Evolutionary conservation across 139 green algal genomes (phyloP).

Genomic region (Coelastrella sp.): DNA sequence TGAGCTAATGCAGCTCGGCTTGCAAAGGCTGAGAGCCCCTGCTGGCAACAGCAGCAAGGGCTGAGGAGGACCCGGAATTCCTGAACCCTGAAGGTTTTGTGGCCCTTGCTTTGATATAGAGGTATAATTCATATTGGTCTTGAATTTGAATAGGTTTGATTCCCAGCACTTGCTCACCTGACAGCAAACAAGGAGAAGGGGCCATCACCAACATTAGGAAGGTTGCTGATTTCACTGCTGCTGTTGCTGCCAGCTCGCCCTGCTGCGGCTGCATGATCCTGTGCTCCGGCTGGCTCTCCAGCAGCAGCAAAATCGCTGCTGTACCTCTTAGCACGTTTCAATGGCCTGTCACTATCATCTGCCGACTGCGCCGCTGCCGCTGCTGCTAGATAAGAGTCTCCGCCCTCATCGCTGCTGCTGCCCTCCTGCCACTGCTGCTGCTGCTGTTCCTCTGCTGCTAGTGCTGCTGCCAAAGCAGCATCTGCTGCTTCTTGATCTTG

Average conservation of each 20-base stretch:
- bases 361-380: background rate
- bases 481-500: constrained; percentile 21
- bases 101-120: too few species aligned
- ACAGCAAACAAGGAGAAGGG: constrained; percentile 28
- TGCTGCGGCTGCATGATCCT: background rate
- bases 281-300: too few species aligned
- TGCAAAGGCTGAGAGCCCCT: too few species aligned
- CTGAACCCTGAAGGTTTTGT: too few species aligned
- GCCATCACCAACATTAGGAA: background rate
- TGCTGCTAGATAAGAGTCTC: background rate
- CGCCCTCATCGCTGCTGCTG: background rate
- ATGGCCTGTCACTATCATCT: background rate
- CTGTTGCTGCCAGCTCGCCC: background rate
- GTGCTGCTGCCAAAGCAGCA: constrained; percentile 21
- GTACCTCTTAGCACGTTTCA: background rate
- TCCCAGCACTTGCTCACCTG: background rate
- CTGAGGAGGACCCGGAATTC: too few species aligned
- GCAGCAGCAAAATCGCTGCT: background rate
- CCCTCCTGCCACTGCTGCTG: constrained; percentile 4
- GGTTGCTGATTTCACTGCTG: background rate
- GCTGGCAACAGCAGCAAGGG: too few species aligned
- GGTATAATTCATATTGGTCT: too few species aligned
- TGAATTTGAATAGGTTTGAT: too few species aligned
- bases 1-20: too few species aligned
- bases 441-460: constrained; percentile 26